Evolutionary conservation across 108 stramenopile species (phyloP).

Genomic region (Cyclotella cryptica): DNA sequence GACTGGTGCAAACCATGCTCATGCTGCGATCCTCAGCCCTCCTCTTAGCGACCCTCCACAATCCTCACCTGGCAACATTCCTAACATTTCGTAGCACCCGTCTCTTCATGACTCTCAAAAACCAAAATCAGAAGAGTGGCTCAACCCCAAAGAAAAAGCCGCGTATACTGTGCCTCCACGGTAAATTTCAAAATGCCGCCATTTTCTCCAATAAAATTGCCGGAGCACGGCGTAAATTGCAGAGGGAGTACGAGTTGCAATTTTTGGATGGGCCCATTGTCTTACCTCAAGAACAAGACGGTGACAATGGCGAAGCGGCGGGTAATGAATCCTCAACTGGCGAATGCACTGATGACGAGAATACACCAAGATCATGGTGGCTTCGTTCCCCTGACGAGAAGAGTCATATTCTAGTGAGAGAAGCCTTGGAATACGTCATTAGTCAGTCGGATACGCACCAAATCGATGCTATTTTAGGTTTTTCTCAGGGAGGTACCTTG

Average conservation of each 20-base stretch:
- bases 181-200: conserved; percentile 62
- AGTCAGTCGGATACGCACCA: conserved; percentile 40
- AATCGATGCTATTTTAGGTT: conserved; percentile 72
- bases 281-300: conserved; percentile 10
- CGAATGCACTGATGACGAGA: neutral
- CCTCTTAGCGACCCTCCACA: too few species aligned
- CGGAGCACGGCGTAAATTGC: conserved; percentile 71
- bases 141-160: conserved; percentile 9
- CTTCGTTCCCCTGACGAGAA: conserved; percentile 48
- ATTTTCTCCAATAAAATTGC: conserved; percentile 73
- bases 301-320: neutral
- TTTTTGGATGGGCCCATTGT: conserved; percentile 70
- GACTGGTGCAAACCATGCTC: too few species aligned
- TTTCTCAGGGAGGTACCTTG: conserved; percentile 77
- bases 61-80: too few species aligned
- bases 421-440: conserved; percentile 65
- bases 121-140: too few species aligned
- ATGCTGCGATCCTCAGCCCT: too few species aligned
- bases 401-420: conserved; percentile 45
- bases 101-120: too few species aligned
- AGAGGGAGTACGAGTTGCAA: conserved; percentile 61
- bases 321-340: conserved; percentile 12
- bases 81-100: too few species aligned
- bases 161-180: conserved; percentile 60
- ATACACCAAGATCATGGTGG: conserved; percentile 64